phyloP scores from a whole-genome alignment of 2,329 filamentous ascomycete genomes.

The Hyphodiscus sp. region DNA sequence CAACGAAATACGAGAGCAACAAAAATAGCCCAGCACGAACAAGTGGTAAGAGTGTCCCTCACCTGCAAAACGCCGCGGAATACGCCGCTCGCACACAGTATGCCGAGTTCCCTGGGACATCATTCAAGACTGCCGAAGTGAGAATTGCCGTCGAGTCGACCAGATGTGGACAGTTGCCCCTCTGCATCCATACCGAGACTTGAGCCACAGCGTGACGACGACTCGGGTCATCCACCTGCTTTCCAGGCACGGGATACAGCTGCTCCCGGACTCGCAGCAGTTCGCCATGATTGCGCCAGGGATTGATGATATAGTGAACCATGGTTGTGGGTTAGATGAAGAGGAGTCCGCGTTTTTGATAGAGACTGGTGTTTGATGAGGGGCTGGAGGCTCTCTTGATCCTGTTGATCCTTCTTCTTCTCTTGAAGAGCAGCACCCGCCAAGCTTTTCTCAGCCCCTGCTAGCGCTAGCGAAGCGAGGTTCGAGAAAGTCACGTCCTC shows the following conservation, averaged over 20 bases:
- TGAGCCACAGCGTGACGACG: constrained; percentile 44
- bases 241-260: constrained; percentile 46
- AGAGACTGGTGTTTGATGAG: background rate
- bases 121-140: constrained; percentile 61
- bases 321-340: constrained; percentile 34
- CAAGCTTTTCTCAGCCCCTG: no score
- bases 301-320: constrained; percentile 67
- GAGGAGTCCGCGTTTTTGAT: background rate
- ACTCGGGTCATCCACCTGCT: constrained; percentile 46
- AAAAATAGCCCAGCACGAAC: background rate
- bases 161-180: constrained; percentile 69
- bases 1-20: background rate
- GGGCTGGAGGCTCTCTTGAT: background rate
- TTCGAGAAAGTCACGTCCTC: no score
- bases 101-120: constrained; percentile 35
- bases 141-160: constrained; percentile 73
- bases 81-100: constrained; percentile 65
- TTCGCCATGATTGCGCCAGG: constrained; percentile 62
- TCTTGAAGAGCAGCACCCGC: no score
- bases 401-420: no score
- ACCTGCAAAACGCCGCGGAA: constrained; percentile 69
- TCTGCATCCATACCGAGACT: constrained; percentile 63
- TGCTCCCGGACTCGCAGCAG: constrained; percentile 59
- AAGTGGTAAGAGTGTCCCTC: constrained; percentile 28
- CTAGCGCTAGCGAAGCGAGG: no score